These are phyloP conservation scores for Agrocybe praecox DNA, from an alignment of 768 basidiomycete genomes.

Conservation along the genomic window DNA sequence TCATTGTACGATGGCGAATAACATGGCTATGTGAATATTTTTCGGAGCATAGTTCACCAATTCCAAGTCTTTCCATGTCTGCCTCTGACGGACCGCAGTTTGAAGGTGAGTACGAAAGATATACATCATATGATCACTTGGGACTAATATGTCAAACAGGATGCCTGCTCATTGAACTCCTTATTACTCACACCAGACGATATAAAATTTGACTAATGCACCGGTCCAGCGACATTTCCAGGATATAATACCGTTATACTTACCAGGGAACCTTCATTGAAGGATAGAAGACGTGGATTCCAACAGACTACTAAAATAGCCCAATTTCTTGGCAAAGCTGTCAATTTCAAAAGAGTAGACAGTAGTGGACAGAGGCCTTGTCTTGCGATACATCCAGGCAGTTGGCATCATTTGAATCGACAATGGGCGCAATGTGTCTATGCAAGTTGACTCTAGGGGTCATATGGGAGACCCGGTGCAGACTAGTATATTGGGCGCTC, in stretches of 20 bases:
- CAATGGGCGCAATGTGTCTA: not conserved
- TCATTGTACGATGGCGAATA: not conserved
- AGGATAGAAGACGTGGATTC: too few species aligned
- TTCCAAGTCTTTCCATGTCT: not conserved
- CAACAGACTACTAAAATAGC: conserved; percentile 2
- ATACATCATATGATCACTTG: not conserved
- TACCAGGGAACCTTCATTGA: not conserved
- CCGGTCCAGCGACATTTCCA: not conserved
- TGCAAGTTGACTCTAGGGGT: not conserved
- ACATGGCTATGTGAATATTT: not conserved
- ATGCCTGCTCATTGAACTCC: too few species aligned
- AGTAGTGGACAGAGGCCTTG: not conserved
- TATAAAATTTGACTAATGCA: too few species aligned
- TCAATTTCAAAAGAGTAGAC: not conserved
- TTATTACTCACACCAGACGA: too few species aligned
- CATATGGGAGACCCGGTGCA: not conserved
- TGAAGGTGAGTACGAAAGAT: not conserved
- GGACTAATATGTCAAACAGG: too few species aligned
- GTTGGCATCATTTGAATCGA: conserved; percentile 2
- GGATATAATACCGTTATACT: not conserved
- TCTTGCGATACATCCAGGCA: not conserved
- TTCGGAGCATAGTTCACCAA: not conserved
- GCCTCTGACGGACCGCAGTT: not conserved
- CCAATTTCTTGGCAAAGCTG: not conserved
- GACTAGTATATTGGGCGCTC: not conserved